Evolutionary conservation across 805 yeast genomes (phyloP), one percentile per base, ranked within the genome.

Genomic region (Candida andamanensis): DNA sequence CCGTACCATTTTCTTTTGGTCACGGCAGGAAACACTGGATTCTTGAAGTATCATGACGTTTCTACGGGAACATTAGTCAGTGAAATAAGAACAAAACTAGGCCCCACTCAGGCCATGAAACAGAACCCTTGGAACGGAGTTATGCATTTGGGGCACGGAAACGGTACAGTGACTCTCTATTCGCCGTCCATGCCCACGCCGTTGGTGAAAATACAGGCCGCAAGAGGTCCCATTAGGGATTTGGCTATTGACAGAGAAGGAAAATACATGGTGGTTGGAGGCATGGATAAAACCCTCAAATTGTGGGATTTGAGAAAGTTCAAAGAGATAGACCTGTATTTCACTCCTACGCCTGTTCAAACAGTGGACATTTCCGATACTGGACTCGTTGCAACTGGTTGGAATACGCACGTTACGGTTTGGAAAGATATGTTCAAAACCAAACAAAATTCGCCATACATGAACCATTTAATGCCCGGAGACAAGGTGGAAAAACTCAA

Each of bases 111-210:
- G 29, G 72, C 90, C 5, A 77, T 90, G 87, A 66, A 80, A 31
- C 95, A 85, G 47, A 92, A 90, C 53, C 95, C 95, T 3, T 86
- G 94, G 83, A 92, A 92, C 54, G 98, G 97, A 0, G 84, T 90
- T 11, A 77, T 89, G 65, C 95, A 92, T 55, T 68, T 87, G 36
- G 98, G 98, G 20, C 97, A 89, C 52, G 74, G 83, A 7, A 90
- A 85, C 50, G 98, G 98, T 38, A 80, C 86, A 6, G 95, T 92
- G 0, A 73, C 97, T 0, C 61, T 92, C 28, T 92, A 97, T 97
- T 74, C 96, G 0, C 98, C 98, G 5, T 75, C 79, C 30, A 78
- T 84, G 80, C 67, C 86, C 5, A 75, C 85, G 6, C 94, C 97
- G 1, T 63, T 90, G 39, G 97, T 76, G 4, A 86, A 85, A 52